These are phyloP conservation scores for Sphaerostilbella broomeana DNA, from an alignment of 2,329 filamentous ascomycete species.

Conservation along the genomic window DNA sequence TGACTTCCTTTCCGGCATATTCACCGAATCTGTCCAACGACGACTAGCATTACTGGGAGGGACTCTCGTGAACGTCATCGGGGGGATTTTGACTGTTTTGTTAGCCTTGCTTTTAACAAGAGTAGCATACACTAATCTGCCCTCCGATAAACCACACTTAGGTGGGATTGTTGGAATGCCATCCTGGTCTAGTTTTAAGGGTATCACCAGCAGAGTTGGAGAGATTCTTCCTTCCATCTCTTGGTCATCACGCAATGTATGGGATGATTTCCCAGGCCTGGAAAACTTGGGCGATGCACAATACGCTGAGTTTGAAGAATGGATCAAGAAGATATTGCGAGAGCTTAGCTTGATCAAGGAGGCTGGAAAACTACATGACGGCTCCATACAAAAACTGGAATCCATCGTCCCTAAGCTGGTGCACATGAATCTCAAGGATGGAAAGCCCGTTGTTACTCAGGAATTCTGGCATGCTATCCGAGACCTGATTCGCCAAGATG, in stretches of 20 bases:
- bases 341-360: slow-evolving; percentile 20
- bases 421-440: slow-evolving; percentile 46
- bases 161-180: not conserved
- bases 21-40: slow-evolving; percentile 11
- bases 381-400: slow-evolving; percentile 38
- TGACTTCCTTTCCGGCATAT: slow-evolving; percentile 12
- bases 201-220: slow-evolving; percentile 6
- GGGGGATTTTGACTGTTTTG: not conserved
- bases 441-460: slow-evolving; percentile 47
- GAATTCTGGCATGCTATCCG: slow-evolving; percentile 61
- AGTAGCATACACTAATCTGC: slow-evolving; percentile 3
- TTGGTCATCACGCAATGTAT: slow-evolving; percentile 20
- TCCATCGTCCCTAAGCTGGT: slow-evolving; percentile 50
- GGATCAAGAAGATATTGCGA: slow-evolving; percentile 20
- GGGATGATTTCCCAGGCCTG: slow-evolving; percentile 15
- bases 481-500: slow-evolving; percentile 45
- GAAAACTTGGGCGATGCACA: slow-evolving; percentile 13
- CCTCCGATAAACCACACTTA: not conserved
- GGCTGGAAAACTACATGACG: slow-evolving; percentile 29
- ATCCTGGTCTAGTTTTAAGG: not conserved
- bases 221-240: slow-evolving; percentile 22
- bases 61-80: not conserved
- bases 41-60: slow-evolving; percentile 9
- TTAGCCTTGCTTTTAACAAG: slow-evolving; percentile 1
- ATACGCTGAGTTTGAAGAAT: slow-evolving; percentile 17